Evolutionary conservation across 208 protist species (phyloP), one percentile per base, ranked within the genome.

Genomic region (Leishmania tropica): DNA sequence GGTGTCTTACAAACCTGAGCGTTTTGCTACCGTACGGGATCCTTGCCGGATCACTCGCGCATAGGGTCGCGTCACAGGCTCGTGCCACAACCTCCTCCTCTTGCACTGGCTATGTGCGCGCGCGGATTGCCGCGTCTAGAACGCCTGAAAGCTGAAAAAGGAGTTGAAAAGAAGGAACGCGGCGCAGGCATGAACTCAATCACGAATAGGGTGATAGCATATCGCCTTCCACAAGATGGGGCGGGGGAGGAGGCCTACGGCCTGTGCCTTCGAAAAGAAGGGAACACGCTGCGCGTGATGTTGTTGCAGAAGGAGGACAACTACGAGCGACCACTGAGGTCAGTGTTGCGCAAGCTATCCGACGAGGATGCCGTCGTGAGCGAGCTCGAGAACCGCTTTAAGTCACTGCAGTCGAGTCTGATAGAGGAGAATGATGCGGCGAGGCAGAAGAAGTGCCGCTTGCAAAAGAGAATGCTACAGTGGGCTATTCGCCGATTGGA

Each of bases 131-230:
- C 21, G 73, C 62, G 31, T 4, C 35, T 28, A 4, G 48, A 45
- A 64, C 60, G 35, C 73, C 21, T 37, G 31, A 15, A 35, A 31
- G n/a, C 40, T 45, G 19, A 48, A n/a, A 28, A 72, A 10, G 19
- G 35, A 47, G 35, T 31, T n/a, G 21, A n/a, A 45, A 13, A 42
- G 45, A 54, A 53, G 4, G 56, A 53, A 11, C 78, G 47, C 8
- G 48, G 21, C 37, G 37, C 67, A 65, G 35, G 62, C 47, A 85
- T 82, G 82, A 85, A 56, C 47, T 75, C 60, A 5, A 60, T 79
- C 24, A 67, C 82, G 24, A 78, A 85, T 76, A 75, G 79, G 47
- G 73, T 82, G n/a, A 80, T 86, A 3, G 83, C 83, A 37, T 86
- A 83, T 62, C 77, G 82, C 47, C 51, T 80, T 10, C 78, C 78